Evolutionary conservation across 2,329 filamentous ascomycete genomes (phyloP).

Genomic region (Aspergillus brasiliensis): DNA sequence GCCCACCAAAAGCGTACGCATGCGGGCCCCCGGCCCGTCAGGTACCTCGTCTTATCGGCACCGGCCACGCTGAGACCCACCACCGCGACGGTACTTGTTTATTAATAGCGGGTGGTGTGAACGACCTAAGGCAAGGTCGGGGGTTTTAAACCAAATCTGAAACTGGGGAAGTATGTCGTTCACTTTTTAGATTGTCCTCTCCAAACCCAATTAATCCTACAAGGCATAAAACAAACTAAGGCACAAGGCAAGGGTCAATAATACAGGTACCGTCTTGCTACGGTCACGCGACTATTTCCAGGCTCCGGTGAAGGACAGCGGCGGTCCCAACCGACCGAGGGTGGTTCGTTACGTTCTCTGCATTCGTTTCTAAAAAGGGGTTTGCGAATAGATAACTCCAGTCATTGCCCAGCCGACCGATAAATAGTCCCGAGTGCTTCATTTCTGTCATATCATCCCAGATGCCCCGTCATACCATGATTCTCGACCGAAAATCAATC

Average conservation of each 20-base stretch:
- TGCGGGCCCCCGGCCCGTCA: conserved; percentile 25
- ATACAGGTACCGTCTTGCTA: background rate
- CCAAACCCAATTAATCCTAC: background rate
- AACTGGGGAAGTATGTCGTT: background rate
- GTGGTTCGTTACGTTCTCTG: conserved; percentile 19
- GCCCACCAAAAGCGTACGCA: conserved; percentile 15
- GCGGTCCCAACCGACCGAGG: background rate
- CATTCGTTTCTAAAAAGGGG: conserved; percentile 24
- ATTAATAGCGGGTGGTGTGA: background rate
- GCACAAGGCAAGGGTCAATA: background rate
- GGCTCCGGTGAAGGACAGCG: background rate
- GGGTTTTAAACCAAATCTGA: background rate
- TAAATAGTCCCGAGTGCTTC: conserved; percentile 9
- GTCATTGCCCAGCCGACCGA: conserved; percentile 8
- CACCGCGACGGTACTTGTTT: conserved; percentile 4
- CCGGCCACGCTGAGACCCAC: conserved; percentile 1
- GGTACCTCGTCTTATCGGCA: conserved; percentile 14
- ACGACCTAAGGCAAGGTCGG: background rate
- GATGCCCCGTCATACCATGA: conserved; percentile 18
- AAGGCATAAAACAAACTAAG: too few relatives aligned
- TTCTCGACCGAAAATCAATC: conserved; percentile 17
- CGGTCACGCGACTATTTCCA: background rate
- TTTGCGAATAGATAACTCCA: conserved; percentile 10
- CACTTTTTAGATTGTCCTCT: background rate
- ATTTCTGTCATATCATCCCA: conserved; percentile 19